Conservation (phyloP, 192 early-diverging fungal genomes). For the Backusella westeae region DNA sequence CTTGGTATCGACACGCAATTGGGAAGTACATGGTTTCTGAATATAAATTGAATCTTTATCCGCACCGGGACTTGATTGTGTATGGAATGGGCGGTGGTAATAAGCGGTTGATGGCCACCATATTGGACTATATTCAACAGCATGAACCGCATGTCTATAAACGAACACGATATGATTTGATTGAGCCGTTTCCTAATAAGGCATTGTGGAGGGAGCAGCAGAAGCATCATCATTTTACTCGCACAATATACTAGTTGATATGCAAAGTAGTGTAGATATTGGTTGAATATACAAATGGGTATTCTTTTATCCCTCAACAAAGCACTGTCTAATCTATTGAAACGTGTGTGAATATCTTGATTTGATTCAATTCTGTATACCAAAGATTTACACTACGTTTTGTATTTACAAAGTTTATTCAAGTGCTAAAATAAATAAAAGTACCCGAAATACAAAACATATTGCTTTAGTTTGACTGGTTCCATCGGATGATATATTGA, state of each 20-base stretch:
- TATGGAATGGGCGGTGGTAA: conserved; percentile 97
- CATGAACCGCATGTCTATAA: conserved; percentile 78
- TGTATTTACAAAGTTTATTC: no score
- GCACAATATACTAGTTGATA: no score
- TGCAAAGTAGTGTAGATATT: no score
- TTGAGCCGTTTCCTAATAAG: conserved; percentile 74
- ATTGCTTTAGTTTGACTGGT: no score
- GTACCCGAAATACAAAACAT: no score
- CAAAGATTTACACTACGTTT: no score
- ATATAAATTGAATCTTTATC: conserved; percentile 62
- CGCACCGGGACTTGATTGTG: conserved; percentile 70
- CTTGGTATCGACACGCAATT: conserved; percentile 89
- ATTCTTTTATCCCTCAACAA: background rate
- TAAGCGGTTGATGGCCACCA: conserved; percentile 89
- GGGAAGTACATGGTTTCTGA: conserved; percentile 85
- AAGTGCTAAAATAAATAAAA: no score
- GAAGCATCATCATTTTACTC: background rate
- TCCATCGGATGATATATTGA: no score
- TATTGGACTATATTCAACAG: conserved; percentile 83
- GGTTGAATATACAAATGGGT: background rate
- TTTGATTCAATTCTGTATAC: no score
- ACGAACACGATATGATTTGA: conserved; percentile 77
- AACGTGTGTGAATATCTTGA: background rate
- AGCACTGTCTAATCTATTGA: background rate
- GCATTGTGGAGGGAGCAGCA: conserved; percentile 24